phyloP scores from a whole-genome alignment of 495 filamentous ascomycete genomes.

The Penicillium pulvis region DNA sequence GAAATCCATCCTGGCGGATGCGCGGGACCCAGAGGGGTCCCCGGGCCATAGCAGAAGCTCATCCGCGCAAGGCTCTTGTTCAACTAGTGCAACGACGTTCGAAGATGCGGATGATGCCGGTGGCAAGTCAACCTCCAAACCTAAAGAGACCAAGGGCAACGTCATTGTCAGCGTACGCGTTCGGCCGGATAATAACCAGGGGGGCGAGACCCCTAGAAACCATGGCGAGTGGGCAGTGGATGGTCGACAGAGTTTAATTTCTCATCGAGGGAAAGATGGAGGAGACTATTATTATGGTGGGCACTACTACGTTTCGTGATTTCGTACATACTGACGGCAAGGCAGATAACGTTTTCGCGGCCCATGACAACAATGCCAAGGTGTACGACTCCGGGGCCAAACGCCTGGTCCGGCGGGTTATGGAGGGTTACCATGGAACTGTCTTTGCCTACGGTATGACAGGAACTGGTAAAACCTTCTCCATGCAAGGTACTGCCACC shows the following conservation, averaged over 20 bases:
- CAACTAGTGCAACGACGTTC: conserved; percentile 84
- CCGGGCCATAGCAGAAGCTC: conserved; percentile 87
- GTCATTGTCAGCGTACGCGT: conserved; percentile 95
- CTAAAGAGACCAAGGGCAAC: conserved; percentile 82
- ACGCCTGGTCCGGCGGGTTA: conserved; percentile 89
- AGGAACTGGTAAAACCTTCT: conserved; percentile 97
- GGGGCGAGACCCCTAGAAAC: conserved; percentile 54
- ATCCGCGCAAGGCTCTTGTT: conserved; percentile 83
- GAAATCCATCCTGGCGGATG: conserved; percentile 62
- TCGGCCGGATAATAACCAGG: conserved; percentile 69
- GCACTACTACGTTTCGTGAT: background rate
- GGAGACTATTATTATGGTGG: conserved; percentile 92
- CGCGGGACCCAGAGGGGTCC: conserved; percentile 72
- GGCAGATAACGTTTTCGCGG: conserved; percentile 91
- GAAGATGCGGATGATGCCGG: conserved; percentile 59
- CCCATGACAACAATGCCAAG: conserved; percentile 87
- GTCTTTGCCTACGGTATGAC: conserved; percentile 99
- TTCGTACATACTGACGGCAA: background rate
- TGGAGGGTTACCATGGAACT: conserved; percentile 98
- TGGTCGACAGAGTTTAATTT: conserved; percentile 75
- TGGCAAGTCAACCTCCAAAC: conserved; percentile 35
- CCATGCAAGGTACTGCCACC: conserved; percentile 96
- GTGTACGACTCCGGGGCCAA: conserved; percentile 95
- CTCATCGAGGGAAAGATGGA: conserved; percentile 83
- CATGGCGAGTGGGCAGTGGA: conserved; percentile 94